Conservation (phyloP, 2,329 filamentous ascomycete species). For the Xylaria sp. region DNA sequence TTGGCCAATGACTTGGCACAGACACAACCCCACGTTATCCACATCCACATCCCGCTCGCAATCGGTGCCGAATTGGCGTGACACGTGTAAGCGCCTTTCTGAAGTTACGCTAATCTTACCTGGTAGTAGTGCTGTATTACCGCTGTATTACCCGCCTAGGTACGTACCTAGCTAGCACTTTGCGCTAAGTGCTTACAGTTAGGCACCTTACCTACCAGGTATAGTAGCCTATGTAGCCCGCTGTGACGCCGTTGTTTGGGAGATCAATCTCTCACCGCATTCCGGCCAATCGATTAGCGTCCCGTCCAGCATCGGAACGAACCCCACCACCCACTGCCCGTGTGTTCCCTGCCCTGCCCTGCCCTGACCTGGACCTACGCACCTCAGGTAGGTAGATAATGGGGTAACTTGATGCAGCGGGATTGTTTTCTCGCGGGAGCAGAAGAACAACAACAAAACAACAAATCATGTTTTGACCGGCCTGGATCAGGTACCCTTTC, state of each 20-base stretch:
- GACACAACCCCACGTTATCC: conserved; percentile 26
- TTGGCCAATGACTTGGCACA: conserved; percentile 18
- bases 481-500: conserved; percentile 1
- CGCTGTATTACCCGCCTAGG: neutral
- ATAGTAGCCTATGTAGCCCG: conserved; percentile 8
- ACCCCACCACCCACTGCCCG: conserved; percentile 26
- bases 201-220: neutral
- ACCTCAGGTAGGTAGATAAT: conserved; percentile 3
- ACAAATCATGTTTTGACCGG: conserved; percentile 29
- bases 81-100: conserved; percentile 30
- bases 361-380: conserved; percentile 5
- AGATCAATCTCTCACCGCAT: conserved; percentile 37
- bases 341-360: neutral
- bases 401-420: conserved; percentile 16
- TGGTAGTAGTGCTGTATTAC: neutral
- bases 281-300: conserved; percentile 35
- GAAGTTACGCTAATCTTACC: neutral
- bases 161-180: neutral
- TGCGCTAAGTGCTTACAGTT: neutral
- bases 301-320: conserved; percentile 10
- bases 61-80: conserved; percentile 13
- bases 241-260: conserved; percentile 33
- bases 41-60: conserved; percentile 13
- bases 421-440: conserved; percentile 3
- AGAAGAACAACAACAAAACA: conserved; percentile 19